A percentile compares a stretch with the other conserved stretches of the same genome.
Evolutionary conservation across 176 grass and related monocot species (phyloP).

Genomic region (Carex kokanica): DNA sequence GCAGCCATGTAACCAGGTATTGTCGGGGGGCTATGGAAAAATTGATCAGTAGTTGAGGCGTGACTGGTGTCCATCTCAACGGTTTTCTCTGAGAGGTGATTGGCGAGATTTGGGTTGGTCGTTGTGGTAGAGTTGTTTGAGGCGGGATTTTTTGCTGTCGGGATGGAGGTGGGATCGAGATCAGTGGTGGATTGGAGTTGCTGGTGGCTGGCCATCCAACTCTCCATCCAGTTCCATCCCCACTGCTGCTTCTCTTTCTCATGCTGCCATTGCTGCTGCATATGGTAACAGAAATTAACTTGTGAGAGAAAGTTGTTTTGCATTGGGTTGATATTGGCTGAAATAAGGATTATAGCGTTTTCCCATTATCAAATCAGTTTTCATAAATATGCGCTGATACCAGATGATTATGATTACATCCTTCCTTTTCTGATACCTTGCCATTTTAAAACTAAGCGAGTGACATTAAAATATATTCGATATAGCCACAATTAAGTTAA

Average conservation of each 20-base stretch:
- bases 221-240: constrained; percentile 63
- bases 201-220: constrained; percentile 33
- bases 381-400: no score
- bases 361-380: background rate
- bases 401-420: background rate
- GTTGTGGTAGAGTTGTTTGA: constrained; percentile 26
- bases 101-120: constrained; percentile 33
- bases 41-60: constrained; percentile 19
- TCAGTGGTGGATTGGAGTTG: constrained; percentile 3
- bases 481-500: background rate
- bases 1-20: constrained; percentile 79
- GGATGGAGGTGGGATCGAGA: background rate
- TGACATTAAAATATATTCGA: background rate
- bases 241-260: constrained; percentile 40
- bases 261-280: constrained; percentile 32
- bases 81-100: constrained; percentile 63
- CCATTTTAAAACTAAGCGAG: background rate
- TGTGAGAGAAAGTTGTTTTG: background rate
- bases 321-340: no score
- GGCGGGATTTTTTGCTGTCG: background rate
- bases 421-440: background rate
- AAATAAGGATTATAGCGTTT: background rate
- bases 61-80: constrained; percentile 56
- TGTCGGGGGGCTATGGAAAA: constrained; percentile 8
- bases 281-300: background rate